A percentile compares a stretch with the other conserved stretches of the same genome.
These are phyloP conservation scores for Auriscalpium microsporum DNA, from an alignment of 768 basidiomycete species.

Conservation along the genomic window DNA sequence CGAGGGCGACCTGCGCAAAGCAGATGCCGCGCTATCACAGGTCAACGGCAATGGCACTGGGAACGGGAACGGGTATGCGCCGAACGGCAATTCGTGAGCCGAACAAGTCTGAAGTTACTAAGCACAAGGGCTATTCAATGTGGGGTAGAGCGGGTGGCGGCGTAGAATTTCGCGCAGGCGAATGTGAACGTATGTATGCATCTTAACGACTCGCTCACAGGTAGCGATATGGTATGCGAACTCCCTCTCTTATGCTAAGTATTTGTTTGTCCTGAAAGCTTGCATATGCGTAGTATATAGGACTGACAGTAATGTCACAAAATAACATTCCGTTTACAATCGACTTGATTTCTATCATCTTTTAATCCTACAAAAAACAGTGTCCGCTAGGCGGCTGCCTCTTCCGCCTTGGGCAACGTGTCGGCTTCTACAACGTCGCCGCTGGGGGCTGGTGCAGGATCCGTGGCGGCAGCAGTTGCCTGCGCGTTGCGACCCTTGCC, in stretches of 20 bases:
- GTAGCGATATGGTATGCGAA: too few relatives aligned
- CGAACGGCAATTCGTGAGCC: not conserved
- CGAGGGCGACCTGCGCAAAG: conserved; percentile 79
- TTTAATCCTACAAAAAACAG: too few relatives aligned
- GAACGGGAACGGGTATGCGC: not conserved
- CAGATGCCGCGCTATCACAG: conserved; percentile 80
- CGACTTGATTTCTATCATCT: too few relatives aligned
- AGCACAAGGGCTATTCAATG: not conserved
- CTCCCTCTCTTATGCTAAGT: not conserved
- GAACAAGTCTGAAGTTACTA: not conserved
- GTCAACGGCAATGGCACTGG: conserved; percentile 24
- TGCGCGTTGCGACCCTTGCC: conserved; percentile 61
- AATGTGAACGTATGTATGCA: not conserved
- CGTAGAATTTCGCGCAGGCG: not conserved
- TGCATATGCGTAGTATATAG: not conserved
- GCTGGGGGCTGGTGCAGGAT: not conserved
- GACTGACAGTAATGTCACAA: not conserved
- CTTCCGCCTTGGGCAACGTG: too few relatives aligned
- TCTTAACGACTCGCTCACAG: not conserved
- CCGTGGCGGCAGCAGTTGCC: conserved; percentile 13
- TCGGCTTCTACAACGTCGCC: not conserved
- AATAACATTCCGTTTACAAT: not conserved
- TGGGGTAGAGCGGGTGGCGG: not conserved
- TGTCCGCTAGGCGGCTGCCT: too few relatives aligned
- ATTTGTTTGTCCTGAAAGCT: not conserved